Conservation (phyloP, 202 grass and related monocot genomes). For the Panicum hallii region DNA sequence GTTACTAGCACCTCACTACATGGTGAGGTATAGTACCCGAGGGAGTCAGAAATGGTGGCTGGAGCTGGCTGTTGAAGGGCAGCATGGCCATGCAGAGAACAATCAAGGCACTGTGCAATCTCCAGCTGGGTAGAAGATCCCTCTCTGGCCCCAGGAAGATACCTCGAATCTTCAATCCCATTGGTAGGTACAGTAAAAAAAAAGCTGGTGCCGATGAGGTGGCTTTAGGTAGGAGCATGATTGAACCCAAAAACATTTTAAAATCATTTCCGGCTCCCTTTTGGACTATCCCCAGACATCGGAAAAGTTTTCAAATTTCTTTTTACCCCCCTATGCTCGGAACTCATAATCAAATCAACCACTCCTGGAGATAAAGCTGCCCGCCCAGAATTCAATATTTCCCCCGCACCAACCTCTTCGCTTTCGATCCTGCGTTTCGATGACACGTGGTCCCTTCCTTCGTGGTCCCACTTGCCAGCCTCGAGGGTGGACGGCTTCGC, state of each 20-base stretch:
- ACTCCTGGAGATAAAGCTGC: background rate
- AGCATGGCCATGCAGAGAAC: background rate
- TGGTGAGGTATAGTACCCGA: background rate
- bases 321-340: slow-evolving; percentile 36
- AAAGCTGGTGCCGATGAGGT: background rate
- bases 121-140: slow-evolving; percentile 17
- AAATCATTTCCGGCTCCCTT: background rate
- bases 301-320: slow-evolving; percentile 1
- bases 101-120: background rate
- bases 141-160: background rate
- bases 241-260: slow-evolving; percentile 6
- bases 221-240: slow-evolving; percentile 1
- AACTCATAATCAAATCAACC: slow-evolving; percentile 42
- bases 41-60: background rate
- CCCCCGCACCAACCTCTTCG: background rate
- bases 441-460: accelerated
- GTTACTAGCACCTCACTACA: background rate
- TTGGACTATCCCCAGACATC: background rate
- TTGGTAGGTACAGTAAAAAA: slow-evolving; percentile 11
- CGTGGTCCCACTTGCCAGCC: background rate
- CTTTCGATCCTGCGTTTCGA: accelerated
- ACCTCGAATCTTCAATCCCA: slow-evolving; percentile 18
- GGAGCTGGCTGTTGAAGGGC: background rate
- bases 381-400: background rate
- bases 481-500: accelerated